A percentile compares a stretch with the other conserved stretches of the same genome.
Evolutionary conservation across 495 filamentous ascomycete species (phyloP).

Genomic region (Paragyromitra xinjiangensis): DNA sequence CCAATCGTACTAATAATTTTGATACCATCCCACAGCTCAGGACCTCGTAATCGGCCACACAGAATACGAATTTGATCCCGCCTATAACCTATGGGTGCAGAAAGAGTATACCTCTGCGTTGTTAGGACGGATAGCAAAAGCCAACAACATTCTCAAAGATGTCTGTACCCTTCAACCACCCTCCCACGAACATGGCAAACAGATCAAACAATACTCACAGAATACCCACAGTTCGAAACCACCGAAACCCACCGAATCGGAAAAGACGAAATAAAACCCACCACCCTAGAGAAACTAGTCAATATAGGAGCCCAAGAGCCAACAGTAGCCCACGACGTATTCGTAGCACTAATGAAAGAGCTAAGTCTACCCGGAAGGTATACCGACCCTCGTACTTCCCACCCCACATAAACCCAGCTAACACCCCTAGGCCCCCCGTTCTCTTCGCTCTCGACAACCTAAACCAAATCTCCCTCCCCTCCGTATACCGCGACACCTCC

Average conservation of each 20-base stretch:
- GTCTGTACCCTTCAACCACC: slow-evolving; percentile 8
- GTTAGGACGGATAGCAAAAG: slow-evolving; percentile 72
- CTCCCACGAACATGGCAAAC: background rate
- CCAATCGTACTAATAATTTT: slow-evolving; percentile 27
- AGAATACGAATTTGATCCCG: slow-evolving; percentile 75
- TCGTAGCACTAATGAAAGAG: slow-evolving; percentile 82
- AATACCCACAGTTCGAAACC: slow-evolving; percentile 61
- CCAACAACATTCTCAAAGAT: slow-evolving; percentile 70
- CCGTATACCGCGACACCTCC: slow-evolving; percentile 73
- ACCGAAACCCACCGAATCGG: slow-evolving; percentile 70
- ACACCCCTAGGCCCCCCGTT: slow-evolving; percentile 71
- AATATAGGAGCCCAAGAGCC: slow-evolving; percentile 76
- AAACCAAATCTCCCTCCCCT: slow-evolving; percentile 76
- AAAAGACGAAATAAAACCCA: slow-evolving; percentile 65
- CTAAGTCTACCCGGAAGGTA: slow-evolving; percentile 67
- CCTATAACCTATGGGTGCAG: slow-evolving; percentile 75
- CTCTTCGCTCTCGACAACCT: slow-evolving; percentile 81
- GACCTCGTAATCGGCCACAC: slow-evolving; percentile 81
- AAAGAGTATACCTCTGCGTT: slow-evolving; percentile 75
- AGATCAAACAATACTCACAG: slow-evolving; percentile 1
- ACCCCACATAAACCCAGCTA: background rate
- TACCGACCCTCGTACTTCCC: slow-evolving; percentile 36
- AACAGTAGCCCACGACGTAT: slow-evolving; percentile 79
- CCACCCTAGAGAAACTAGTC: slow-evolving; percentile 73
- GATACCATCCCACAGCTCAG: slow-evolving; percentile 67